Evolutionary conservation across 148 eudicot species (phyloP).

Genomic region (Vaccinium darrowii): DNA sequence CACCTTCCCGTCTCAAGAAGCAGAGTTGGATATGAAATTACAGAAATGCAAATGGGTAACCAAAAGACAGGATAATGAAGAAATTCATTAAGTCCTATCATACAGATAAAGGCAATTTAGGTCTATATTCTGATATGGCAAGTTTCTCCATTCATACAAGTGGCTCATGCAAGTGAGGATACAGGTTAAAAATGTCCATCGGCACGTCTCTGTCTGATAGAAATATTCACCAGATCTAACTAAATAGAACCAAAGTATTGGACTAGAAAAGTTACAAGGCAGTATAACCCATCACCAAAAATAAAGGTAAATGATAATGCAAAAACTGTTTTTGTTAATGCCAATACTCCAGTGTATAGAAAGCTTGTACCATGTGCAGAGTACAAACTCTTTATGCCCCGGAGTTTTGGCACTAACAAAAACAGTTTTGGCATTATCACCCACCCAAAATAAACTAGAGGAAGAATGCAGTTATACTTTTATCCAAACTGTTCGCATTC

Average conservation of each 20-base stretch:
- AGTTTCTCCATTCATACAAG: background rate
- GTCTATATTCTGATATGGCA: background rate
- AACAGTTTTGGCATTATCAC: too few relatives aligned
- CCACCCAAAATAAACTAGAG: background rate
- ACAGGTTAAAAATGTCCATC: background rate
- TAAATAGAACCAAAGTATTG: background rate
- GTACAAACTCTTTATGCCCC: too few relatives aligned
- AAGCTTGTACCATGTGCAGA: too few relatives aligned
- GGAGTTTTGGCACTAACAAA: too few relatives aligned
- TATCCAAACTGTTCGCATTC: too few relatives aligned
- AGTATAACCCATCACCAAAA: background rate
- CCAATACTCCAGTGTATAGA: too few relatives aligned
- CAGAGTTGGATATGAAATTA: background rate
- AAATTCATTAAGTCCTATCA: background rate
- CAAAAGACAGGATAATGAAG: background rate
- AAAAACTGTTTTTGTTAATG: too few relatives aligned
- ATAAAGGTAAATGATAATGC: too few relatives aligned
- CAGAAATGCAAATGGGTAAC: background rate
- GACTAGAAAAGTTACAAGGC: background rate
- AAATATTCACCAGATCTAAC: background rate
- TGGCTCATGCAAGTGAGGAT: background rate
- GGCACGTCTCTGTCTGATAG: background rate
- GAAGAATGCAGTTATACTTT: background rate
- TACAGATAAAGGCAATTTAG: background rate
- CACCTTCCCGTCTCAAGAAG: background rate